Evolutionary conservation across 768 basidiomycete species (phyloP).

Genomic region (Russula ochroleuca): DNA sequence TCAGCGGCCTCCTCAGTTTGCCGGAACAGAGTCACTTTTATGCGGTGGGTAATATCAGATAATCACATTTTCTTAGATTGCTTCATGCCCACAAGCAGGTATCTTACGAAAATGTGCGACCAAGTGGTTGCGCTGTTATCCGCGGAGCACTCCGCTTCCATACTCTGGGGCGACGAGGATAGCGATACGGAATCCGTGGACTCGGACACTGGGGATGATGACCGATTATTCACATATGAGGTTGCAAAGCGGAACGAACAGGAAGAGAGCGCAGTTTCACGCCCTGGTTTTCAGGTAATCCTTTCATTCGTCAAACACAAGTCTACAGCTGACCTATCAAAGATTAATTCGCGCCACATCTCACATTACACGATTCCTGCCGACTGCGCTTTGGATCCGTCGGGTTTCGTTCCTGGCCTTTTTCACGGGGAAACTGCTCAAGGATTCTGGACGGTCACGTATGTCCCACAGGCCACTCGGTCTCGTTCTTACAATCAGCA

Average conservation of each 20-base stretch:
- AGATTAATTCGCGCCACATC: conserved; percentile 2
- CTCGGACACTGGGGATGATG: conserved; percentile 41
- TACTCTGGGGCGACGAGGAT: conserved; percentile 43
- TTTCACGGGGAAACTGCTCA: conserved; percentile 27
- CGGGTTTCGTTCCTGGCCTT: background rate
- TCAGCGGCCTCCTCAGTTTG: conserved; percentile 41
- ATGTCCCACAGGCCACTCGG: background rate
- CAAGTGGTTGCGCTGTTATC: conserved; percentile 52
- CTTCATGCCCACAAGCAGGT: conserved; percentile 37
- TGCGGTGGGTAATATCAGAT: conserved; percentile 42
- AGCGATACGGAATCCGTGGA: conserved; percentile 31
- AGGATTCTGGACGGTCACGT: conserved; percentile 22
- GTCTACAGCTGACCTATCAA: background rate
- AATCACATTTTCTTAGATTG: background rate
- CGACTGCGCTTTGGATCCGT: background rate
- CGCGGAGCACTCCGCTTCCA: conserved; percentile 40
- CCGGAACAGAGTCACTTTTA: conserved; percentile 56
- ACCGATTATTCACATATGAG: conserved; percentile 50
- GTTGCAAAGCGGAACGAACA: conserved; percentile 53
- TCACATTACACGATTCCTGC: background rate
- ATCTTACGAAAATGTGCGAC: conserved; percentile 56
- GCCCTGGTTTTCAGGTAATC: conserved; percentile 45
- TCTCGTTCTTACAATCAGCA: background rate
- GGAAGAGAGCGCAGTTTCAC: conserved; percentile 45
- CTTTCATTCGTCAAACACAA: background rate